Percentiles rank a stretch among this genome's conserved stretches.
phyloP scores from a whole-genome alignment of 2,329 filamentous ascomycete species.

The Incumbomyces delicatus region DNA sequence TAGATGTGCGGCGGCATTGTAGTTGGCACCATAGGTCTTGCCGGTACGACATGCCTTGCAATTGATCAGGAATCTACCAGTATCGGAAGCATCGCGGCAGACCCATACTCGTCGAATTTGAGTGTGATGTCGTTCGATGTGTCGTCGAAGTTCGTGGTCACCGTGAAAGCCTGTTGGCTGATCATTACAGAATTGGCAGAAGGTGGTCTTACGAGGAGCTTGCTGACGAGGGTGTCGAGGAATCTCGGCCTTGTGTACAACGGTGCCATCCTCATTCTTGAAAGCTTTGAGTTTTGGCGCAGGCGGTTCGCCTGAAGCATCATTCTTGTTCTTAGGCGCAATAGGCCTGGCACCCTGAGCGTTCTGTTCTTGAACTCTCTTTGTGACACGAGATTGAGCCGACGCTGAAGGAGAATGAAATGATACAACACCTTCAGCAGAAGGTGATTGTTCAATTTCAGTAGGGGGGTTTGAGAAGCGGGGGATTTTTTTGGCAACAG shows the following conservation, averaged over 20 bases:
- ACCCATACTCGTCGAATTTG: conserved; percentile 51
- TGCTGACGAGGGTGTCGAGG: conserved; percentile 50
- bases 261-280: conserved; percentile 42
- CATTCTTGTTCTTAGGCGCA: conserved; percentile 12
- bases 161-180: conserved; percentile 73
- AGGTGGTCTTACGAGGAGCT: conserved; percentile 50
- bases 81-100: conserved; percentile 48
- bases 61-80: conserved; percentile 58
- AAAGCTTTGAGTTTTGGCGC: conserved; percentile 43
- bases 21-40: conserved; percentile 83
- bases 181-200: conserved; percentile 60
- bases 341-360: conserved; percentile 8
- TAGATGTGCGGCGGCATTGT: conserved; percentile 88
- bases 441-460: conserved; percentile 44
- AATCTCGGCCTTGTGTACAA: conserved; percentile 46
- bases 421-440: conserved; percentile 37
- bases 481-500: conserved; percentile 25
- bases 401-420: conserved; percentile 24
- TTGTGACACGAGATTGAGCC: conserved; percentile 28
- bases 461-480: conserved; percentile 29
- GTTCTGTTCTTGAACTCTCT: conserved; percentile 9
- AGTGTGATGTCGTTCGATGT: conserved; percentile 59
- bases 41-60: conserved; percentile 72
- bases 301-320: conserved; percentile 20
- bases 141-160: conserved; percentile 68